Evolutionary conservation across 345 rosid species (phyloP), one percentile per base, ranked within the genome.

Genomic region (Syzygium jambos): DNA sequence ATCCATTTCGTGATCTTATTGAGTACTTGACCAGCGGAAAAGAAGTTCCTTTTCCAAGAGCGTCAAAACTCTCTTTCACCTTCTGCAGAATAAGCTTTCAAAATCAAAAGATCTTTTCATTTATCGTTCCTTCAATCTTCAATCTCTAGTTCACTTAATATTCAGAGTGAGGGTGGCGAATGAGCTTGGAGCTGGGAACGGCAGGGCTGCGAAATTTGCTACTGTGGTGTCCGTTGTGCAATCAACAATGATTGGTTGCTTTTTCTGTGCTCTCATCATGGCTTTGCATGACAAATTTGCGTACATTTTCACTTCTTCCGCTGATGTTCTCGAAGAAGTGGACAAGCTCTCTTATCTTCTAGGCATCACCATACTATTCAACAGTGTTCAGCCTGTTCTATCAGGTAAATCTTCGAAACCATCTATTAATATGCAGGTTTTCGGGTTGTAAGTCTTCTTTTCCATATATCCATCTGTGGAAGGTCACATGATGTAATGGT

Each of bases 111-210:
- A 19, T 73, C 13, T 9, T 17, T 19, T 73, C 19, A 34, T 73
- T 51, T 11, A 25, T 51, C 41, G 34, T 43, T 5, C 61, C 83
- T 86, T 30, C 29, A 11, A 14, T 16, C 46, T 46, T 41, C 51
- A n/a, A 41, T 29, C 11, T 85, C 61, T 19, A 29, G 54, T 49
- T 51, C 22, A 27, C 3, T 77, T 41, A 21, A 84, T 54, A 29
- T 63, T 34, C 89, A 92, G 93, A 78, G 93, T 92, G 84, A 86
- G 93, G 87, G 93, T 92, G 43, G 90, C 91, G 1, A 92, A 90
- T 86, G 93, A 92, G 87, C 86, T 92, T 5, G 93, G 93, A 51
- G 90, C 92, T 51, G 93, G 93, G 25, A 89, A 92, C 41, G 90
- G 91, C 11, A 89, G 85, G 52, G 92, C 89, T 27, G 92, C 92